Percentiles rank a stretch among this genome's conserved stretches.
Evolutionary conservation across 768 basidiomycete genomes (phyloP).

Genomic region (Pleurotus tuber-regium): DNA sequence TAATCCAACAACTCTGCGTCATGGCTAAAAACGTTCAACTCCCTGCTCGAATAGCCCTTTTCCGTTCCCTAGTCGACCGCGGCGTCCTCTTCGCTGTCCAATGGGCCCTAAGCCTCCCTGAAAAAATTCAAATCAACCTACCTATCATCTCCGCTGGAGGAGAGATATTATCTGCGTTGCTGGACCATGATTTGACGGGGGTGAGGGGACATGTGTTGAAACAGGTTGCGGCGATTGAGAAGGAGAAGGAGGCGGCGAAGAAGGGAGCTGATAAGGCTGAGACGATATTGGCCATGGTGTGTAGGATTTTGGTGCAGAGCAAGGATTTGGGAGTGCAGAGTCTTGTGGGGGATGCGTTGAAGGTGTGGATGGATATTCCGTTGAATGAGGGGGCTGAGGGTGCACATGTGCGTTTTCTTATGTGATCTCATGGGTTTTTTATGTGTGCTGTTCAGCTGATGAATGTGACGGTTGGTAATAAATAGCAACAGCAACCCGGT

Average conservation of each 20-base stretch:
- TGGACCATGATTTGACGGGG: conserved; percentile 90
- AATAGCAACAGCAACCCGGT: conserved; percentile 17
- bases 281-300: conserved; percentile 74
- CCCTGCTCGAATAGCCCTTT: conserved; percentile 79
- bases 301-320: conserved; percentile 74
- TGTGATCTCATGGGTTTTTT: conserved; percentile 16
- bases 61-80: conserved; percentile 82
- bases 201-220: conserved; percentile 83
- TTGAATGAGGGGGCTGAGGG: conserved; percentile 39
- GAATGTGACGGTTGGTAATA: conserved; percentile 9
- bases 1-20: conserved; percentile 88
- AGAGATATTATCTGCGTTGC: conserved; percentile 77
- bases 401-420: conserved; percentile 28
- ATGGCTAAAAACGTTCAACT: conserved; percentile 98
- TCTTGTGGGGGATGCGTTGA: conserved; percentile 86
- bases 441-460: conserved; percentile 8
- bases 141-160: conserved; percentile 78
- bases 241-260: conserved; percentile 55
- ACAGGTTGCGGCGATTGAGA: conserved; percentile 71
- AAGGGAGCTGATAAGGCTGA: conserved; percentile 62
- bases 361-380: conserved; percentile 79
- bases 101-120: conserved; percentile 79
- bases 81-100: conserved; percentile 90
- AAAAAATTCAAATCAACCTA: conserved; percentile 46
- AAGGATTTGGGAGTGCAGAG: conserved; percentile 85